A percentile compares a stretch with the other conserved stretches of the same genome.
These are phyloP conservation scores for Raffaelea albimanens DNA, from an alignment of 2,329 filamentous ascomycete species.

Conservation along the genomic window DNA sequence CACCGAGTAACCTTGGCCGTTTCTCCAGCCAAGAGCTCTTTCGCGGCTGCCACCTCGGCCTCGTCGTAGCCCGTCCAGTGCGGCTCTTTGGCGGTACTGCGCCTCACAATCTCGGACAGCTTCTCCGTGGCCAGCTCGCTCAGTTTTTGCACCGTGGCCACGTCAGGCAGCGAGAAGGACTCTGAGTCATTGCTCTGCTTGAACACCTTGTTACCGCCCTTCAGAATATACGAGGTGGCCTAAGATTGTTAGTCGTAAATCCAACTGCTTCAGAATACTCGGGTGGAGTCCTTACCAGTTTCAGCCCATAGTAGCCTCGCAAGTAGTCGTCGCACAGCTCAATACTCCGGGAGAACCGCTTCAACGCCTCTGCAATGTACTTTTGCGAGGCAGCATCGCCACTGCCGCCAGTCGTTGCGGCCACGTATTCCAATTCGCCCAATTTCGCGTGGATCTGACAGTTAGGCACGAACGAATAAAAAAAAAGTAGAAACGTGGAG, in stretches of 20 bases:
- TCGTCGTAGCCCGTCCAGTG: conserved; percentile 66
- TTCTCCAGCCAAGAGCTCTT: conserved; percentile 53
- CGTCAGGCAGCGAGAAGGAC: conserved; percentile 43
- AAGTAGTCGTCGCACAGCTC: conserved; percentile 92
- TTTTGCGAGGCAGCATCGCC: conserved; percentile 32
- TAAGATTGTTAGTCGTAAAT: conserved; percentile 15
- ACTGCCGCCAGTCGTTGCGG: conserved; percentile 27
- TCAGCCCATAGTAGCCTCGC: conserved; percentile 85
- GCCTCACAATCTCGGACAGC: conserved; percentile 66
- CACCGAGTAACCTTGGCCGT: conserved; percentile 34
- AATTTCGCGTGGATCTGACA: conserved; percentile 74
- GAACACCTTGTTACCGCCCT: conserved; percentile 29
- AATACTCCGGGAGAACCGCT: conserved; percentile 80
- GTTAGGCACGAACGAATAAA: not conserved
- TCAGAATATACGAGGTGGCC: conserved; percentile 42
- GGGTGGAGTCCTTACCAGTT: conserved; percentile 46
- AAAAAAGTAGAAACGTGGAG: not conserved
- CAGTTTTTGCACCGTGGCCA: conserved; percentile 54
- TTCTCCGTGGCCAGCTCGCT: conserved; percentile 66
- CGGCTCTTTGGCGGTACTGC: conserved; percentile 47
- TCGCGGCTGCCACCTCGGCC: conserved; percentile 62
- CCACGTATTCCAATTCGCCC: conserved; percentile 74
- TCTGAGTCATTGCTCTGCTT: conserved; percentile 35
- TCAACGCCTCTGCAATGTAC: conserved; percentile 62
- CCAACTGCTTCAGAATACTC: too few relatives aligned